These are phyloP conservation scores for Eutrema yunnanense DNA, from an alignment of 345 rosid species.

Conservation along the genomic window DNA sequence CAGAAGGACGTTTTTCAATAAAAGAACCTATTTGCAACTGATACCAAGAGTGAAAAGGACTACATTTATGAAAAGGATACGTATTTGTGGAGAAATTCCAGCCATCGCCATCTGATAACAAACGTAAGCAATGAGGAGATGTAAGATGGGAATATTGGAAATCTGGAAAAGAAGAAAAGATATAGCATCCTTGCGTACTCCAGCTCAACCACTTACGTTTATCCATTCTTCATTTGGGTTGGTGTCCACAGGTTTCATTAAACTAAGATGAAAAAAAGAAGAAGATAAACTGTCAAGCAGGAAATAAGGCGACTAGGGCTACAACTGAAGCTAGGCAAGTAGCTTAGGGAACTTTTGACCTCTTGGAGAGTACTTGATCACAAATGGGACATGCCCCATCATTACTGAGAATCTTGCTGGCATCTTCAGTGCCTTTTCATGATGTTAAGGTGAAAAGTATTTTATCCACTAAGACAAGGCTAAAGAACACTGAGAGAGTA, in stretches of 20 bases:
- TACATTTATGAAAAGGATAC: constrained; percentile 49
- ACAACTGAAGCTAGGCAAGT: constrained; percentile 1
- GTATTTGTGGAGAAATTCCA: constrained; percentile 85
- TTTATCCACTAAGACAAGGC: neutral
- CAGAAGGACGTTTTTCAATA: neutral
- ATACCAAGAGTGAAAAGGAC: constrained; percentile 34
- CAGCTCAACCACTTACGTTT: constrained; percentile 58
- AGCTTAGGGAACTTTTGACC: constrained; percentile 32
- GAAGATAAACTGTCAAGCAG: constrained; percentile 16
- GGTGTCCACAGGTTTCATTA: constrained; percentile 83
- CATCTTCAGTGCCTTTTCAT: constrained; percentile 82
- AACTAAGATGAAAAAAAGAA: constrained; percentile 45
- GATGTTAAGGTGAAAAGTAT: constrained; percentile 33
- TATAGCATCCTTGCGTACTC: neutral
- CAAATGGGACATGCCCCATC: constrained; percentile 94
- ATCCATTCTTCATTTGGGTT: constrained; percentile 95
- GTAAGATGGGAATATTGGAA: neutral
- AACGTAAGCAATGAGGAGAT: constrained; percentile 3
- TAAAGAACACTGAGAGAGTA: neutral
- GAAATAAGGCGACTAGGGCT: neutral
- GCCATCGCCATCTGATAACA: constrained; percentile 84
- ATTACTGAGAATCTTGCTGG: constrained; percentile 73
- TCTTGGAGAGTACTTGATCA: constrained; percentile 94
- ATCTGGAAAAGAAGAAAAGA: constrained; percentile 8
- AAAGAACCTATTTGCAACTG: neutral